phyloP scores from a whole-genome alignment of 257 asterid genomes.

The Jasminum sambac region DNA sequence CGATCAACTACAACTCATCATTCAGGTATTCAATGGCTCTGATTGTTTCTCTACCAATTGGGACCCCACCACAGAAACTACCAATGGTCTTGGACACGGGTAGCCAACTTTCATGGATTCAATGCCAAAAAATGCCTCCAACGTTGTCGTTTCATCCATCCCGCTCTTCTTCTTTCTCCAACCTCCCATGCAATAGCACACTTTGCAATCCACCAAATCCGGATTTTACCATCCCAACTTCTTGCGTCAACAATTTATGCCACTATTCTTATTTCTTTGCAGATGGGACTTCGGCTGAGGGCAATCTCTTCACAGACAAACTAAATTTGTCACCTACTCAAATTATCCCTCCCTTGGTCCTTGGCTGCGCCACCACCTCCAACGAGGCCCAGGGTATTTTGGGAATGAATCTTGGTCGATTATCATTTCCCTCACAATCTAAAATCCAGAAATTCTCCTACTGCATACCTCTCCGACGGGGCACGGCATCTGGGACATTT shows the following conservation, averaged over 20 bases:
- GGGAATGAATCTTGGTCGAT: constrained; percentile 81
- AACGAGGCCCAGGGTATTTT: constrained; percentile 72
- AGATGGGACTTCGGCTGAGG: constrained; percentile 87
- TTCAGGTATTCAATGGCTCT: constrained; percentile 81
- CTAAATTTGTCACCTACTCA: constrained; percentile 52
- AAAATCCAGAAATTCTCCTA: constrained; percentile 66
- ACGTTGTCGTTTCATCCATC: constrained; percentile 69
- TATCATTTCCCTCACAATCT: constrained; percentile 73
- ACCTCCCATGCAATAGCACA: constrained; percentile 67
- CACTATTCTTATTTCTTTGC: constrained; percentile 84
- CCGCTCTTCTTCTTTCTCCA: constrained; percentile 69
- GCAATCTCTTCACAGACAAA: constrained; percentile 72
- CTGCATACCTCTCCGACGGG: constrained; percentile 61
- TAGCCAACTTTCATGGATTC: constrained; percentile 92
- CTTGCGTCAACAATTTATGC: constrained; percentile 68
- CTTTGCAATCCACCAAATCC: constrained; percentile 75
- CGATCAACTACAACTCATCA: constrained; percentile 44
- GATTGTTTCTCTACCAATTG: constrained; percentile 73
- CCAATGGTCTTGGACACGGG: constrained; percentile 90
- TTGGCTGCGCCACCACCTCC: constrained; percentile 65
- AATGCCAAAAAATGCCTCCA: constrained; percentile 46
- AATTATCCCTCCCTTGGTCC: constrained; percentile 68
- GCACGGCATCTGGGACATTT: constrained; percentile 54
- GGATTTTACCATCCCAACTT: constrained; percentile 81
- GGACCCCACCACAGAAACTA: constrained; percentile 84